phyloP scores from a whole-genome alignment of 768 basidiomycete genomes.

The Tricholoma saponaceum region DNA sequence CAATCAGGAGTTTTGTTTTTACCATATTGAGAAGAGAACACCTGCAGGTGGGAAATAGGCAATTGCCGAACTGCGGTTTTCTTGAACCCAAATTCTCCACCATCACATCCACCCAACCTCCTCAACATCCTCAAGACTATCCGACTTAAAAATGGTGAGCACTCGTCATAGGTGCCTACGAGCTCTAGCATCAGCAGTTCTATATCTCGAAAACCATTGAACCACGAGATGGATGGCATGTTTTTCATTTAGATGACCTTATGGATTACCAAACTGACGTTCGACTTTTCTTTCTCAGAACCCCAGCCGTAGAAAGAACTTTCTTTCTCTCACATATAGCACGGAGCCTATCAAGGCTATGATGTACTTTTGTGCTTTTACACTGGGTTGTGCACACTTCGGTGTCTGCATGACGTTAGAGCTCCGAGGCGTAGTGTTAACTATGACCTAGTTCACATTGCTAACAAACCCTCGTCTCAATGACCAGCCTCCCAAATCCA shows the following conservation, averaged over 20 bases:
- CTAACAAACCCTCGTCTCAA: too few species aligned
- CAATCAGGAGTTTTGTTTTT: too few species aligned
- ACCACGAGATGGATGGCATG: constrained; percentile 51
- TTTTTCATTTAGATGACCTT: too few species aligned
- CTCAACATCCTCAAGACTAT: constrained; percentile 34
- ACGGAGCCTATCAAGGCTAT: constrained; percentile 34
- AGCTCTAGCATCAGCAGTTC: constrained; percentile 35
- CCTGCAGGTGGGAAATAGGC: too few species aligned
- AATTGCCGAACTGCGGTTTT: too few species aligned
- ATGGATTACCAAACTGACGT: constrained; percentile 4
- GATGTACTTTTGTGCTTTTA: constrained; percentile 30
- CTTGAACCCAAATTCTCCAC: too few species aligned
- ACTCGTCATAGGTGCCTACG: constrained; percentile 24
- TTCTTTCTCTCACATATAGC: constrained; percentile 16
- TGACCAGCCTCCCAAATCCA: constrained; percentile 87
- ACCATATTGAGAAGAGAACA: too few species aligned
- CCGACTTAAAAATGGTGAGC: constrained; percentile 50
- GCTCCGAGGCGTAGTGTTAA: too few species aligned
- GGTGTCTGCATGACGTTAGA: constrained; percentile 30
- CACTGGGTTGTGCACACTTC: constrained; percentile 33
- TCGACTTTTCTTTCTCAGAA: too few species aligned
- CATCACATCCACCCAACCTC: too few species aligned
- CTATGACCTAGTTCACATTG: too few species aligned
- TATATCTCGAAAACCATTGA: constrained; percentile 23
- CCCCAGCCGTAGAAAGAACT: constrained; percentile 13